Evolutionary conservation across 345 rosid genomes (phyloP).

Genomic region (Eucalyptus globulus): DNA sequence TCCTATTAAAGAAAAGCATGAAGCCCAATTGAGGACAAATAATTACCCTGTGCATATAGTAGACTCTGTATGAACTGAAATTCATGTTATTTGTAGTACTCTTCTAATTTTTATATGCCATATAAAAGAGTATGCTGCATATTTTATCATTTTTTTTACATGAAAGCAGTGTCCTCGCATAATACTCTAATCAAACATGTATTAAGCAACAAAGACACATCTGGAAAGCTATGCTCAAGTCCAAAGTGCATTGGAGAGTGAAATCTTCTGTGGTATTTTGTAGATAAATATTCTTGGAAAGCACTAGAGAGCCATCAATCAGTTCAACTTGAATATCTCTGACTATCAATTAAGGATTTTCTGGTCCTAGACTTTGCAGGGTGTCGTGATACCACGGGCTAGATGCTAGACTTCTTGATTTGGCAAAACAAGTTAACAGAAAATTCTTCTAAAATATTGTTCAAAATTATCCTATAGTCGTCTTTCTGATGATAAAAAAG

Average conservation of each 20-base stretch:
- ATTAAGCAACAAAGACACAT: neutral
- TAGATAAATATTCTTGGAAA: neutral
- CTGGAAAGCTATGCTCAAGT: neutral
- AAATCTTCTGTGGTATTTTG: neutral
- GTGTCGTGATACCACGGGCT: neutral
- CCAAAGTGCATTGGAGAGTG: neutral
- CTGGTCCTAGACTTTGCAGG: neutral
- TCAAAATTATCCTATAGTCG: fast-evolving
- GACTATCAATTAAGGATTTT: neutral
- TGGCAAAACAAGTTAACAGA: neutral
- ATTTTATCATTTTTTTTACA: neutral
- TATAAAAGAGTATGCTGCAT: neutral
- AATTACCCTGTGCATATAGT: neutral
- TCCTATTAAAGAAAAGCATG: neutral
- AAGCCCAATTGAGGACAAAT: neutral
- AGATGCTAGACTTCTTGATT: neutral
- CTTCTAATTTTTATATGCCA: neutral
- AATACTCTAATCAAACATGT: neutral
- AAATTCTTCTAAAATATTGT: neutral
- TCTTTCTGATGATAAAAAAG: neutral
- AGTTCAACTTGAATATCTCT: neutral
- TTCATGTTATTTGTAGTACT: neutral
- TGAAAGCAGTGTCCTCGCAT: fast-evolving
- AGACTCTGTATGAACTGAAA: neutral
- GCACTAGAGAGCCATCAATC: neutral